Base-by-base conservation (phyloP, 108 stramenopile species). In the Phaeodactylum tricornutum region DNA sequence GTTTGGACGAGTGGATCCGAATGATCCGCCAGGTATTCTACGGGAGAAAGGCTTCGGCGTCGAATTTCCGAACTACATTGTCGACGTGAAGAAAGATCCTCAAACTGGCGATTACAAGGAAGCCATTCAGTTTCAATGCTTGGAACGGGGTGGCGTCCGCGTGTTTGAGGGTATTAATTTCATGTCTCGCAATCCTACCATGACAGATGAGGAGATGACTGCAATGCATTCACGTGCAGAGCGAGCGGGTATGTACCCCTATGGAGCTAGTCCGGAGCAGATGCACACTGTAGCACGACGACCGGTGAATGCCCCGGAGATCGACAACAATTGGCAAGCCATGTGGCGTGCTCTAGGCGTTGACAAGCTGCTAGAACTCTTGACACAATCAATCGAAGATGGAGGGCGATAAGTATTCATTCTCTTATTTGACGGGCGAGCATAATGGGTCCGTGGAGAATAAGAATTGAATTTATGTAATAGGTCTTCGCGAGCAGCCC, bases 131-230 rank as follows among this genome's bases (percentile, higher is more conserved):
- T 93, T 93, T 50, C 92, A 93, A 64, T 93, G 92, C 44, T 58
- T 93, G 6, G 87, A 93, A 54, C 67, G 84, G 1, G 87, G 92
- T 20, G 87, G 86, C 9, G 87, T 93, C 14, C 79, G 92, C n/a
- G 92, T 93, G n/a, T 93, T 93, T 65, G 92, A 93, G 66, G 92
- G 92, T 7, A 93, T 93, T 46, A 93, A 93, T 47, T 93, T 93
- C 57, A 82, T 93, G 82, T 82, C 79, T 26, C 69, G 92, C 42
- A 82, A 84, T 35, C 67, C 76, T 14, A 57, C 57, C 14, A 86
- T 93, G 87, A 67, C 78, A 3, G 80, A 77, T 7, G 77, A 59
- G 24, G 80, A 82, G 53, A 36, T 93, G 47, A 50, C 32, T 3
- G 84, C 72, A 9, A 88, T 93, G 86, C 87, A 89, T 67, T 50